A percentile compares a stretch with the other conserved stretches of the same genome.
These are phyloP conservation scores for Cutaneotrichosporon sp. DNA, from an alignment of 1,284 basidiomycete species.

Conservation along the genomic window DNA sequence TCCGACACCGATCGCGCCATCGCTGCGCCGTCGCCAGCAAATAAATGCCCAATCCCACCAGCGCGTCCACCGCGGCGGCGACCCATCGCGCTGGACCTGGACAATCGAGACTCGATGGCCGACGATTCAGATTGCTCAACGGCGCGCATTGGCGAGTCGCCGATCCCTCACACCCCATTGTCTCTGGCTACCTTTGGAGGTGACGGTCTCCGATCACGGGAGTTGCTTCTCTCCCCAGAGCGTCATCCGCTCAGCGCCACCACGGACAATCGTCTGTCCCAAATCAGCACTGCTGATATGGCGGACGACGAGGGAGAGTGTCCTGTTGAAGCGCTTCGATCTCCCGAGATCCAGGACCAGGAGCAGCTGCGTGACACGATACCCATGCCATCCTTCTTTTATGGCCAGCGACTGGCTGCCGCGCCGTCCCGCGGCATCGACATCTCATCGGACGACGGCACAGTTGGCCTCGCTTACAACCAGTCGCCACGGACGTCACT, in stretches of 20 bases:
- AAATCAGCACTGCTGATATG: neutral
- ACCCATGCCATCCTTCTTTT: neutral
- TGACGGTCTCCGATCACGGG: constrained; percentile 7
- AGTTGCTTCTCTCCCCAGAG: constrained; percentile 6
- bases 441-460: neutral
- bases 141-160: neutral
- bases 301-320: neutral
- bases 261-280: neutral
- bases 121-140: neutral
- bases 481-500: neutral
- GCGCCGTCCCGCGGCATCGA: neutral
- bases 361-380: neutral
- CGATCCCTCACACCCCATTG: neutral
- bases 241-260: neutral
- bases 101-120: neutral
- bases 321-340: neutral
- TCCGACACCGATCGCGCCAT: neutral
- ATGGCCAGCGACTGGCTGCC: neutral
- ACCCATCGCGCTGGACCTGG: neutral
- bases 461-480: neutral
- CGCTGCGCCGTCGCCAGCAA: neutral
- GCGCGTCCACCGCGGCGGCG: constrained; percentile 3
- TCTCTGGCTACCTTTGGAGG: constrained; percentile 9
- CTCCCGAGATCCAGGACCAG: neutral
- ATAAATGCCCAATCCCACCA: neutral